Conservation (phyloP, 208 protist genomes). For the Leptomonas seymouri region DNA sequence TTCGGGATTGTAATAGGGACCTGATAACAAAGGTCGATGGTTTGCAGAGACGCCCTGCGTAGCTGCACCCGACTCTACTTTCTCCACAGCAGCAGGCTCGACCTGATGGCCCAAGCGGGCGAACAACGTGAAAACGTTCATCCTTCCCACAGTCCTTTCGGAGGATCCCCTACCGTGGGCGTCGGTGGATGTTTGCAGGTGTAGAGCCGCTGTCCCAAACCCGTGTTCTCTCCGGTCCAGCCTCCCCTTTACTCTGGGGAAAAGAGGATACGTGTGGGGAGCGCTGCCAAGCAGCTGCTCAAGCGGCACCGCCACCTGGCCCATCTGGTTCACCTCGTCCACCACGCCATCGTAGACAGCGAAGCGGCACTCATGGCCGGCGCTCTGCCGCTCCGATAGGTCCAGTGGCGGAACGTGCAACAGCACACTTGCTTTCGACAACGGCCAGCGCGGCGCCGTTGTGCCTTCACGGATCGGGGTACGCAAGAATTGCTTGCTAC, state of each 20-base stretch:
- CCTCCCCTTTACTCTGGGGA: not conserved
- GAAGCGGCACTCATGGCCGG: constrained; percentile 35
- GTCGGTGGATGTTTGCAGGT: not conserved
- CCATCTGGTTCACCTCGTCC: constrained; percentile 73
- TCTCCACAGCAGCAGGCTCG: not conserved
- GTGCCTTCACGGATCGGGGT: constrained; percentile 52
- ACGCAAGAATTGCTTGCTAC: constrained; percentile 41
- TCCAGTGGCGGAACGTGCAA: constrained; percentile 49
- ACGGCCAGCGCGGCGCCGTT: constrained; percentile 50
- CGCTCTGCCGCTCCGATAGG: not conserved
- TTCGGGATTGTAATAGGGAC: constrained; percentile 34
- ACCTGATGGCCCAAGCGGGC: constrained; percentile 20
- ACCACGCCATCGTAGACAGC: constrained; percentile 79
- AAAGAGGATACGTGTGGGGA: constrained; percentile 43
- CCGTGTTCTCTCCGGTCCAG: not conserved
- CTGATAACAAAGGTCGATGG: not conserved
- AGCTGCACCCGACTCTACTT: not conserved
- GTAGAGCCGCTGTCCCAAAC: not conserved
- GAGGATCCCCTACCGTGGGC: not conserved
- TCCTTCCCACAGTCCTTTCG: constrained; percentile 12
- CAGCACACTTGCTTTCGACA: constrained; percentile 37
- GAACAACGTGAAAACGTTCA: constrained; percentile 24
- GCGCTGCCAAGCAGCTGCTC: constrained; percentile 56
- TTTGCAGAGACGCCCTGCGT: not conserved
- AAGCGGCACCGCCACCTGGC: constrained; percentile 63